Percentiles rank a stretch among this genome's conserved stretches.
phyloP scores from a whole-genome alignment of 2,329 filamentous ascomycete genomes.

The Penicillium sp. region DNA sequence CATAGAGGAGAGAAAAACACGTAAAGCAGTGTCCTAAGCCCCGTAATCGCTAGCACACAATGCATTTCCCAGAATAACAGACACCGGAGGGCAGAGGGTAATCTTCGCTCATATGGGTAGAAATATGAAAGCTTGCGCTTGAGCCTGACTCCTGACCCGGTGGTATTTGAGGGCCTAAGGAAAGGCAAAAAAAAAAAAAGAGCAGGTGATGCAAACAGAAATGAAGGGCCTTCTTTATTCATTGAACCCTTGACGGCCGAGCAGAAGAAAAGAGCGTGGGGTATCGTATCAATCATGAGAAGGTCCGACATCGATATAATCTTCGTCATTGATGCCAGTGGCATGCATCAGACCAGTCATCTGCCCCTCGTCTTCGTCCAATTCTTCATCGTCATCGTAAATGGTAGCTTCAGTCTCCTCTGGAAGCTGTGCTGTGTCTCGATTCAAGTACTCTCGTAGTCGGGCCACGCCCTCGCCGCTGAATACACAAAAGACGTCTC shows the following conservation, averaged over 20 bases:
- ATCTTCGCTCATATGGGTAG: conserved; percentile 27
- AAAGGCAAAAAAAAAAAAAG: conserved; percentile 9
- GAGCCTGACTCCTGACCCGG: conserved; percentile 8
- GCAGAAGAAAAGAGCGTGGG: conserved; percentile 23
- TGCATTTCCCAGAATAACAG: conserved; percentile 31
- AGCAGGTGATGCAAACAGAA: not conserved
- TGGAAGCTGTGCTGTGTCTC: conserved; percentile 32
- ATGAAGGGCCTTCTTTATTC: conserved; percentile 13
- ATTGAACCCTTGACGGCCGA: no score
- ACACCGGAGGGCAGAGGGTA: conserved; percentile 16
- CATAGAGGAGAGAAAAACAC: conserved; percentile 10
- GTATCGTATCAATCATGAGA: conserved; percentile 38
- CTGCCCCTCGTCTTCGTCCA: conserved; percentile 44
- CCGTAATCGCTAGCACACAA: conserved; percentile 25
- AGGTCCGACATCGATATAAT: conserved; percentile 40
- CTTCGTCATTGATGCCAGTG: conserved; percentile 42
- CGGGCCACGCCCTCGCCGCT: conserved; percentile 78
- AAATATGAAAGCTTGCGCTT: conserved; percentile 22
- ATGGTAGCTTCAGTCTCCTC: conserved; percentile 42
- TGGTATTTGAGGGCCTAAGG: conserved; percentile 1
- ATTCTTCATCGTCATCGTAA: conserved; percentile 46
- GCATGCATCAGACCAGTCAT: conserved; percentile 44
- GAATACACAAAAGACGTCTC: conserved; percentile 96
- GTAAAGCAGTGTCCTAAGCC: conserved; percentile 1
- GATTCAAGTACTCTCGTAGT: conserved; percentile 74